Conservation (phyloP, 2,329 filamentous ascomycete genomes). For the Chaetomiaceae sp. region DNA sequence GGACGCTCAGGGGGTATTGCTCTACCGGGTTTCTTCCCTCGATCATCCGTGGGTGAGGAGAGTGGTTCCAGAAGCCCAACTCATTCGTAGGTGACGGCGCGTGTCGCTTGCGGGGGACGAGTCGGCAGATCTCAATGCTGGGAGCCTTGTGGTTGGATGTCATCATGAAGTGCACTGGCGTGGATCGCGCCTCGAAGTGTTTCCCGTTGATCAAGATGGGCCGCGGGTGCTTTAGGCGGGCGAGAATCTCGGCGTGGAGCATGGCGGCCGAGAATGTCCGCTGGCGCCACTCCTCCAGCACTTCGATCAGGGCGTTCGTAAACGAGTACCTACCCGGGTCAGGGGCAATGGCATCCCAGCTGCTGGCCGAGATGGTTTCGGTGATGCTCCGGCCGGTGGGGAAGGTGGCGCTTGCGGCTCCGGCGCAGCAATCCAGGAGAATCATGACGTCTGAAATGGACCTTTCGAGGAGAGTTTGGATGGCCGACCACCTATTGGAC, state of each 20-base stretch:
- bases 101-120: slow-evolving; percentile 33
- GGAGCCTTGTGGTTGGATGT: slow-evolving; percentile 55
- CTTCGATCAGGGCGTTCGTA: slow-evolving; percentile 55
- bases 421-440: slow-evolving; percentile 56
- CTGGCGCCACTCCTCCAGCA: slow-evolving; percentile 53
- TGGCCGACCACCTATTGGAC: slow-evolving; percentile 47
- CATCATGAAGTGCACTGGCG: slow-evolving; percentile 61
- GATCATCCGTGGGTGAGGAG: slow-evolving; percentile 10
- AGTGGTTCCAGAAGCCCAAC: slow-evolving; percentile 12
- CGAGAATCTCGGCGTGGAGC: slow-evolving; percentile 57
- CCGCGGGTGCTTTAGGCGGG: slow-evolving; percentile 56
- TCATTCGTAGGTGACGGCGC: slow-evolving; percentile 36
- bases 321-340: slow-evolving; percentile 58
- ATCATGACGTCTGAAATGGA: slow-evolving; percentile 56
- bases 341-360: slow-evolving; percentile 58
- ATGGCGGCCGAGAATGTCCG: slow-evolving; percentile 56
- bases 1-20: slow-evolving; percentile 7
- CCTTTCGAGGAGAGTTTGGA: slow-evolving; percentile 55
- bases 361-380: slow-evolving; percentile 58
- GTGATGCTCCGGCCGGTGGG: slow-evolving; percentile 56
- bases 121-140: slow-evolving; percentile 51
- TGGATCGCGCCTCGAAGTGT: slow-evolving; percentile 54
- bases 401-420: slow-evolving; percentile 56
- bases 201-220: slow-evolving; percentile 55
- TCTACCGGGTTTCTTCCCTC: slow-evolving; percentile 14